These are phyloP conservation scores for Prototheca wickerhamii DNA, from an alignment of 163 green algal genomes.

Conservation along the genomic window DNA sequence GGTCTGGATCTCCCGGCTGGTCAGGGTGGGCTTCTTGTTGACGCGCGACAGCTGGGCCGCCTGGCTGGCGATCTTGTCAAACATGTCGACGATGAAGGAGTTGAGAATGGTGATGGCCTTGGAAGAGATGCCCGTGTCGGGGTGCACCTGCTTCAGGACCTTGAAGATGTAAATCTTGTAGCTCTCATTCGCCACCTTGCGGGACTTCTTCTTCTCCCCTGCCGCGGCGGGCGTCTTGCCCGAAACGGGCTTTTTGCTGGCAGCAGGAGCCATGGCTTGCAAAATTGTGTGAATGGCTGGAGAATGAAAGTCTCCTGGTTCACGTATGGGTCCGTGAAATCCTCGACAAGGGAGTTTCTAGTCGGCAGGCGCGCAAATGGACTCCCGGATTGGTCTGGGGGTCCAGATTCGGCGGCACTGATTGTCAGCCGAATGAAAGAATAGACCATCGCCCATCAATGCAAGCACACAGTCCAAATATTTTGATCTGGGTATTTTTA, in stretches of 20 bases:
- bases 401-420: neutral
- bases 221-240: neutral
- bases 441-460: neutral
- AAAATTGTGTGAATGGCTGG: neutral
- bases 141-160: conserved; percentile 77
- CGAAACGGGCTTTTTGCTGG: conserved; percentile 1
- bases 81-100: conserved; percentile 35
- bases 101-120: conserved; percentile 59
- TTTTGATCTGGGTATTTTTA: too few relatives aligned
- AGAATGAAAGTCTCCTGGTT: neutral
- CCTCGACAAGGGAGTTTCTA: neutral
- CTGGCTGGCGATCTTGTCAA: conserved; percentile 38
- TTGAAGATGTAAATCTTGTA: conserved; percentile 23
- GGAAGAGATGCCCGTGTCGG: conserved; percentile 67
- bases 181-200: neutral
- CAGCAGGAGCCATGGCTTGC: neutral
- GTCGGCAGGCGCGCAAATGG: neutral
- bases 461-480: neutral
- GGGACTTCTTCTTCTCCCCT: conserved; percentile 5
- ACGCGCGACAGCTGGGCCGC: conserved; percentile 37
- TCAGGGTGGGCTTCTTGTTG: conserved; percentile 43
- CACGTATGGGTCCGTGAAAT: neutral
- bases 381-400: neutral
- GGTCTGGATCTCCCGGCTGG: conserved; percentile 36
- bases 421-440: neutral